phyloP scores from a whole-genome alignment of 192 early-diverging fungal genomes.

The Coemansia guatemalensis region DNA sequence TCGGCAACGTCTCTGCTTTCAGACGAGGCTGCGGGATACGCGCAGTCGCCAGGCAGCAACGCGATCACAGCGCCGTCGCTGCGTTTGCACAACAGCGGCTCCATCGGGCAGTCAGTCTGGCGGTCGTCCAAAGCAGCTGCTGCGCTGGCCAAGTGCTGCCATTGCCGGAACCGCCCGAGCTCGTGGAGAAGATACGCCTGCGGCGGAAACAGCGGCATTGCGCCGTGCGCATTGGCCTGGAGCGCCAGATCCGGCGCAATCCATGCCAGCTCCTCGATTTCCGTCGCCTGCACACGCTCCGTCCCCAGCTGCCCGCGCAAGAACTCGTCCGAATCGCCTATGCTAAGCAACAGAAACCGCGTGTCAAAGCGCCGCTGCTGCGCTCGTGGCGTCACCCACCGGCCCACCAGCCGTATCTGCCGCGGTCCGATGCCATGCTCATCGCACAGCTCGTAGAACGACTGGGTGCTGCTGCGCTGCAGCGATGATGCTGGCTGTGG shows the following conservation, averaged over 20 bases:
- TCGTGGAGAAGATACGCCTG: slow-evolving; percentile 63
- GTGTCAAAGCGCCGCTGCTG: slow-evolving; percentile 40
- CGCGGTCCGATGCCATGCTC: slow-evolving; percentile 47
- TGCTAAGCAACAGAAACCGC: slow-evolving; percentile 32
- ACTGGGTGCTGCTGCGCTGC: slow-evolving; percentile 19
- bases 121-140: not conserved
- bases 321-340: slow-evolving; percentile 13
- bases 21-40: slow-evolving; percentile 7
- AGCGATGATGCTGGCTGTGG: slow-evolving; percentile 12
- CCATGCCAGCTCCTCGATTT: slow-evolving; percentile 68
- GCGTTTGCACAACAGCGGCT: slow-evolving; percentile 33
- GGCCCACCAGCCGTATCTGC: slow-evolving; percentile 55
- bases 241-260: slow-evolving; percentile 62
- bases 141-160: slow-evolving; percentile 49
- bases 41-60: slow-evolving; percentile 45
- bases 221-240: slow-evolving; percentile 43
- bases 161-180: slow-evolving; percentile 43
- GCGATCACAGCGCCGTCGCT: slow-evolving; percentile 28
- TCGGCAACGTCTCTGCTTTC: not conserved
- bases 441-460: slow-evolving; percentile 56
- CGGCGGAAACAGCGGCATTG: slow-evolving; percentile 62
- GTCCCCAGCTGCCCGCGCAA: slow-evolving; percentile 12
- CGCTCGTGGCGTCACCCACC: slow-evolving; percentile 47
- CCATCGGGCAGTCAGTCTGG: slow-evolving; percentile 9
- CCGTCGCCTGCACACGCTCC: slow-evolving; percentile 33